Evolutionary conservation across 305 asterid genomes (phyloP), one percentile per base, ranked within the genome.

Genomic region (Fraxinus angustifolia): DNA sequence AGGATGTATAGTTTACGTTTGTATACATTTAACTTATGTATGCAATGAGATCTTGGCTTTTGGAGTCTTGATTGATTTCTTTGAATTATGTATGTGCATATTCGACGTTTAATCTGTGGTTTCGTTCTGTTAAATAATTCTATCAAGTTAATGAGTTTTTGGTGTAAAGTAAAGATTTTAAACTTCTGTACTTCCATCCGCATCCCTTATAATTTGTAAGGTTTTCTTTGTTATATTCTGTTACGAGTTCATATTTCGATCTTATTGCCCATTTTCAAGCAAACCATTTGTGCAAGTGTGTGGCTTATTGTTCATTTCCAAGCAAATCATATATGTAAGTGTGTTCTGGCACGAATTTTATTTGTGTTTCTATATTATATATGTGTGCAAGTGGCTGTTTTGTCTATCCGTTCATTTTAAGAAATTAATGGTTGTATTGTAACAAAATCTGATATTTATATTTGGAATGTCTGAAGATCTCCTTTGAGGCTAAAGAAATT

Each of bases 401-500:
- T 26, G 38, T 77, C 7, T 74, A 26, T 31, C 28, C 65, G 31
- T 50, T 33, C 75, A 3, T 73, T 71, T 38, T 36, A n/a, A 14
- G 33, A 78, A 76, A 10, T 80, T 35, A 62, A 3, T 42, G 26
- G 23, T 70, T 45, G 21, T 31, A 70, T 26, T 28, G 31, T 26
- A 58, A 33, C 78, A 85, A 23, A 87, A 68, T 73, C 83, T 73
- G 56, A 73, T 30, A 0, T 73, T 19, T 81, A 67, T 65, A 80
- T 10, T 65, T 2, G 28, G 72, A 77, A 77, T 82, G 45, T 82
- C 83, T 79, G 65, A 85, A 95, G 98, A 90, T 96, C 84, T 87
- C 96, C 62, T 90, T 96, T 88, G 84, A 91, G 45, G 97, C 98
- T 23, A 93, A 96, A 91, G 98, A 93, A 78, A 87, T 90, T 71